A percentile compares a stretch with the other conserved stretches of the same genome.
These are phyloP conservation scores for Leonotis leonurus DNA, from an alignment of 257 asterid genomes.

Conservation along the genomic window DNA sequence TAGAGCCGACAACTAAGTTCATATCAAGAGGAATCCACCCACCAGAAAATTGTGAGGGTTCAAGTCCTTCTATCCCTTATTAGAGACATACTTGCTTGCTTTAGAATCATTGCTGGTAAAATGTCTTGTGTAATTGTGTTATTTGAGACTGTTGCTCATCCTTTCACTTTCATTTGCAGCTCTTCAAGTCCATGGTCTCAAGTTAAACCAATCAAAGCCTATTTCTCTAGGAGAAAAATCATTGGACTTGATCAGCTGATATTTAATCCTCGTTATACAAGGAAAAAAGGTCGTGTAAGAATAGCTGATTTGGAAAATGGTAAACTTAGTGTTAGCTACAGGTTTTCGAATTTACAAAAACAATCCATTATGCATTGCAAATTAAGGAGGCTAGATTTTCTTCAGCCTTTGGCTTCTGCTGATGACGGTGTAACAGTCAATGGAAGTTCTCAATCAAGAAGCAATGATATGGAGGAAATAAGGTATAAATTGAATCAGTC, in stretches of 20 bases:
- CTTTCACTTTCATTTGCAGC: slow-evolving; percentile 45
- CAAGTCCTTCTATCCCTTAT: no score
- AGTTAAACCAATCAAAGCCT: slow-evolving; percentile 40
- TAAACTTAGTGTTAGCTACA: slow-evolving; percentile 26
- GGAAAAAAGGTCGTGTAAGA: slow-evolving; percentile 44
- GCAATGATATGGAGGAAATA: slow-evolving; percentile 53
- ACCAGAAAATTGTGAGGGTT: no score
- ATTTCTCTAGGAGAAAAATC: slow-evolving; percentile 30
- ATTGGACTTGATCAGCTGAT: slow-evolving; percentile 35
- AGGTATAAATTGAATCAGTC: slow-evolving; percentile 63
- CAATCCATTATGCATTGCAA: slow-evolving; percentile 30
- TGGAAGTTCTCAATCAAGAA: slow-evolving; percentile 55
- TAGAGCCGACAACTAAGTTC: no score
- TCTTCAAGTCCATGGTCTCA: slow-evolving; percentile 46
- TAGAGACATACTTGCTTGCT: neutral
- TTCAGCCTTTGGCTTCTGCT: slow-evolving; percentile 63
- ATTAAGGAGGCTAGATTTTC: slow-evolving; percentile 39
- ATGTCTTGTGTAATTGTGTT: neutral
- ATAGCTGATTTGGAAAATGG: slow-evolving; percentile 31
- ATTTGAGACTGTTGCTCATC: slow-evolving; percentile 22
- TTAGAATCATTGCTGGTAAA: neutral
- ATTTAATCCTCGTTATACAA: slow-evolving; percentile 29
- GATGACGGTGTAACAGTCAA: slow-evolving; percentile 83
- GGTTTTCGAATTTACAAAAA: slow-evolving; percentile 28
- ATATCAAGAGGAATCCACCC: no score